These are phyloP conservation scores for Phaeosphaeriaceae sp. DNA, from an alignment of 2,329 filamentous ascomycete genomes.

Conservation along the genomic window DNA sequence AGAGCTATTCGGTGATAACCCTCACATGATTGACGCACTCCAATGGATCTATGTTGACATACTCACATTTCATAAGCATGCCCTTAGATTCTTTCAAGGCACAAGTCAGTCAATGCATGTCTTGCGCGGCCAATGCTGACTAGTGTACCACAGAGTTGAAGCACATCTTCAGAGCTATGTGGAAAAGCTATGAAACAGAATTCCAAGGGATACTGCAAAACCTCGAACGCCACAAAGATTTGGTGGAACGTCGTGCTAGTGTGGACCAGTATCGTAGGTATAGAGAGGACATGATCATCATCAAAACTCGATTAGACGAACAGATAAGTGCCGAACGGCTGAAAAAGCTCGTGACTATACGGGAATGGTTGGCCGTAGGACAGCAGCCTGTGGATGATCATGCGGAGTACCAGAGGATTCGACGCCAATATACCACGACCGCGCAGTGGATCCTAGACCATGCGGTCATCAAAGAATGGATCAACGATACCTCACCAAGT, in stretches of 20 bases:
- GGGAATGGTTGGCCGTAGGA: conserved; percentile 28
- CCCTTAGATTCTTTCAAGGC: conserved; percentile 36
- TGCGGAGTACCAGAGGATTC: conserved; percentile 5
- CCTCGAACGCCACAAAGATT: conserved; percentile 31
- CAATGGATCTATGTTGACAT: conserved; percentile 48
- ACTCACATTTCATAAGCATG: conserved; percentile 48
- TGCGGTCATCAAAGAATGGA: conserved; percentile 27
- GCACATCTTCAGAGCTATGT: conserved; percentile 30
- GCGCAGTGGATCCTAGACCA: conserved; percentile 28
- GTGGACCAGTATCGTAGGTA: conserved; percentile 26
- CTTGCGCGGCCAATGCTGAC: background rate
- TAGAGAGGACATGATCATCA: conserved; percentile 18
- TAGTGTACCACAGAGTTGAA: conserved; percentile 19
- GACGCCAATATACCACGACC: conserved; percentile 19
- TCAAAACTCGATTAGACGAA: conserved; percentile 18
- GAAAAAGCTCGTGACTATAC: conserved; percentile 21
- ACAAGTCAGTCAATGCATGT: conserved; percentile 22
- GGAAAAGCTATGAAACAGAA: conserved; percentile 36
- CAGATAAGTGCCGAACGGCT: conserved; percentile 14
- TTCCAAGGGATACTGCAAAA: conserved; percentile 38
- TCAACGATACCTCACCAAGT: conserved; percentile 9
- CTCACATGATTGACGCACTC: conserved; percentile 41
- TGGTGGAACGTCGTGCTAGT: conserved; percentile 32
- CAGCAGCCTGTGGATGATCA: conserved; percentile 21
- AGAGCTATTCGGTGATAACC: conserved; percentile 34